These are phyloP conservation scores for Bocquillonia castaneifolia DNA, from an alignment of 441 rosid species.

Conservation along the genomic window DNA sequence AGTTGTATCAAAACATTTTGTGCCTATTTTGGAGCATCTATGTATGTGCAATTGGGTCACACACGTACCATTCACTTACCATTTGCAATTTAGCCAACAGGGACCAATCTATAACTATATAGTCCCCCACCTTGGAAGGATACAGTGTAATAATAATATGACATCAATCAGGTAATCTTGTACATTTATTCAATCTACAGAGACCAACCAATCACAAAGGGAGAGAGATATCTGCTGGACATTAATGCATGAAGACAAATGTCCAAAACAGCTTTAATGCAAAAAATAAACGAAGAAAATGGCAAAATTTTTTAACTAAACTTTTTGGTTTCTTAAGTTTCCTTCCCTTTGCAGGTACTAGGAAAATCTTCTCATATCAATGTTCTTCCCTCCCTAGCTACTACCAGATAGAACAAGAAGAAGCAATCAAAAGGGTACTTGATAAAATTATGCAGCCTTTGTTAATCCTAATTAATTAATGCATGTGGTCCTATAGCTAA, in stretches of 20 bases:
- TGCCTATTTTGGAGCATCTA: neutral
- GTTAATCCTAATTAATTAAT: neutral
- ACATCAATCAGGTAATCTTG: neutral
- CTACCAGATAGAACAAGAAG: neutral
- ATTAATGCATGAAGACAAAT: constrained; percentile 14
- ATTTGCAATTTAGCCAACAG: neutral
- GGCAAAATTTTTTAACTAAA: neutral
- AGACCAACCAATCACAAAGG: neutral
- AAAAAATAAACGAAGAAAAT: neutral
- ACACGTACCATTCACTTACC: neutral
- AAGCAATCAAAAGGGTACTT: neutral
- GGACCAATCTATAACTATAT: constrained; percentile 10
- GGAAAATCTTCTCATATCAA: neutral
- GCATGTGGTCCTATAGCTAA: constrained; percentile 1
- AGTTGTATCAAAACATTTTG: constrained; percentile 1
- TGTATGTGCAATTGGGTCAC: neutral
- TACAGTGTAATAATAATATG: neutral
- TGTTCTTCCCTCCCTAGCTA: neutral
- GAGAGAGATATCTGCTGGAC: neutral
- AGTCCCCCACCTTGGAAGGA: constrained; percentile 2
- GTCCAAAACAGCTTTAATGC: neutral
- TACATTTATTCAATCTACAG: neutral
- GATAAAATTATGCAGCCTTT: neutral
- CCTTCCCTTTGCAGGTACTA: constrained; percentile 5
- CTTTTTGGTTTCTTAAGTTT: neutral